phyloP scores from a whole-genome alignment of 225 moss, liverwort and hornwort genomes.

The Rhytidiadelphus loreus region DNA sequence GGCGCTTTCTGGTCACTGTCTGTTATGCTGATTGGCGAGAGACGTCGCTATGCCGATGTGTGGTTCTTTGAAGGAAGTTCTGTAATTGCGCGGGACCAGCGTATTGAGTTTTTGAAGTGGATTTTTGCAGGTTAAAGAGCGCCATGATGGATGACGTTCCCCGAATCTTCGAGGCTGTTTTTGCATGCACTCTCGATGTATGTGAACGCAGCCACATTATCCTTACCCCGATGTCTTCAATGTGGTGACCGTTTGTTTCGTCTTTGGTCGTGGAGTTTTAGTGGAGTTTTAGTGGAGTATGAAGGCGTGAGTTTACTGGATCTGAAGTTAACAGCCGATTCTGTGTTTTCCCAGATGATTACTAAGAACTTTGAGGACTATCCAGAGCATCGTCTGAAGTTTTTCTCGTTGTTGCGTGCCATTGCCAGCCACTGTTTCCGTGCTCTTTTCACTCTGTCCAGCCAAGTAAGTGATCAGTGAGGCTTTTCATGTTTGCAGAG shows the following conservation, averaged over 20 bases:
- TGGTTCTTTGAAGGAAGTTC: not conserved
- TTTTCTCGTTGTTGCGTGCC: conserved; percentile 80
- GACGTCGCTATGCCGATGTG: too few species aligned
- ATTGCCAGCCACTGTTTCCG: conserved; percentile 92
- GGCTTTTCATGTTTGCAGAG: not conserved
- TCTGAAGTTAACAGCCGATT: not conserved
- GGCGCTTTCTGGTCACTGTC: not conserved
- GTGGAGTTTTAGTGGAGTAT: not conserved
- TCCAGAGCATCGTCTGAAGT: conserved; percentile 90
- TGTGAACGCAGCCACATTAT: not conserved
- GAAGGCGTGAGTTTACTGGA: not conserved
- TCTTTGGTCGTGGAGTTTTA: not conserved
- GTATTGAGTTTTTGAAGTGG: not conserved
- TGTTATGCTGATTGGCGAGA: not conserved
- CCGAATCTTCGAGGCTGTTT: conserved; percentile 92
- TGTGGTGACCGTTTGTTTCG: not conserved
- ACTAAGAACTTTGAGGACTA: conserved; percentile 96
- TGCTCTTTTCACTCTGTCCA: conserved; percentile 75
- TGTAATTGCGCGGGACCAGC: not conserved
- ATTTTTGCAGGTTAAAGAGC: conserved; percentile 51
- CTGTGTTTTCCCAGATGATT: conserved; percentile 50
- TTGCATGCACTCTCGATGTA: conserved; percentile 96
- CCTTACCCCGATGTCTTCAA: not conserved
- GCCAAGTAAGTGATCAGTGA: conserved; percentile 36
- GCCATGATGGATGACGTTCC: conserved; percentile 91